A percentile compares a stretch with the other conserved stretches of the same genome.
These are phyloP conservation scores for Jamesozyma lodderae DNA, from an alignment of 805 yeast species.

Conservation along the genomic window DNA sequence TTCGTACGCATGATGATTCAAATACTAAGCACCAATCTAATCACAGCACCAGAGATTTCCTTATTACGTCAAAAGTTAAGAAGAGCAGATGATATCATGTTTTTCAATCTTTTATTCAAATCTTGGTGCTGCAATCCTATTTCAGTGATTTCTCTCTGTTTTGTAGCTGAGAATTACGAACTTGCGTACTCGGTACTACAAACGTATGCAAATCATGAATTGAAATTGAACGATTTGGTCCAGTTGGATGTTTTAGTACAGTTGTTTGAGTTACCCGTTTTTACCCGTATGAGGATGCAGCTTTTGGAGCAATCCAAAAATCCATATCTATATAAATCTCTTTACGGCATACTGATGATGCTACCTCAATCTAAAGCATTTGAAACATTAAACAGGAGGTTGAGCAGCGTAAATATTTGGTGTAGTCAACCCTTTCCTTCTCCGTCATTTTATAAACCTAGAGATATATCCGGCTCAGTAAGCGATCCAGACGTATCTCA, in stretches of 20 bases:
- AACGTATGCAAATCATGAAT: conserved; percentile 70
- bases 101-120: conserved; percentile 69
- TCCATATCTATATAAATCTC: conserved; percentile 74
- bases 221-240: conserved; percentile 61
- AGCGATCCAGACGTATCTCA: conserved; percentile 16
- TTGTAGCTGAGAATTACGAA: conserved; percentile 81
- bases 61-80: conserved; percentile 60
- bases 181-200: conserved; percentile 76
- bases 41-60: conserved; percentile 76
- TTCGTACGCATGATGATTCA: conserved; percentile 79
- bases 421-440: conserved; percentile 14
- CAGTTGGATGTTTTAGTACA: conserved; percentile 89
- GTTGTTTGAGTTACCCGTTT: conserved; percentile 84
- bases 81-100: conserved; percentile 56
- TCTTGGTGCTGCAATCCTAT: conserved; percentile 92
- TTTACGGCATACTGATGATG: conserved; percentile 88
- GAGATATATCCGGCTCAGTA: conserved; percentile 4
- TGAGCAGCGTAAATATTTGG: conserved; percentile 36
- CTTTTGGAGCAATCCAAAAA: conserved; percentile 77
- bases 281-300: conserved; percentile 77
- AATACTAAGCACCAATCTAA: conserved; percentile 73
- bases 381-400: conserved; percentile 66
- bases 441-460: conserved; percentile 5
- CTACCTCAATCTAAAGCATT: conserved; percentile 91
- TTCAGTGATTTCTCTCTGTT: conserved; percentile 75